Conservation (phyloP, 176 grass and related monocot genomes). For the Musa acuminata region DNA sequence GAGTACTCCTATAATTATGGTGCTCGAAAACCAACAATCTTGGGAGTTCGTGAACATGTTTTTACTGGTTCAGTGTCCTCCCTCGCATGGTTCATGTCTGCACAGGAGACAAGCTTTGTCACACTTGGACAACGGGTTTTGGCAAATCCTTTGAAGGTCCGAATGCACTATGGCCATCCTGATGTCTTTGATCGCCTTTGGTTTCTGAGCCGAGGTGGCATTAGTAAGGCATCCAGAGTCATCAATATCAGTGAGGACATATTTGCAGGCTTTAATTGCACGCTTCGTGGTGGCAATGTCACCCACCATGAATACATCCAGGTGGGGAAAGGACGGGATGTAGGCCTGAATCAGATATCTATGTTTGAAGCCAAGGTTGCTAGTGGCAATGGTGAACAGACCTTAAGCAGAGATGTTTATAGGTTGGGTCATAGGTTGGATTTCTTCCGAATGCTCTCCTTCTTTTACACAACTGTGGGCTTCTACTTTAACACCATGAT, state of each 20-base stretch:
- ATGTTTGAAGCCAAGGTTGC: conserved; percentile 97
- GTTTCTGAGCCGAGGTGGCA: conserved; percentile 78
- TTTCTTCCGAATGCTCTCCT: conserved; percentile 92
- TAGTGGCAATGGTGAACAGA: conserved; percentile 88
- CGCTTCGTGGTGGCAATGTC: conserved; percentile 82
- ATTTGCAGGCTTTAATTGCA: conserved; percentile 96
- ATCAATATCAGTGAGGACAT: conserved; percentile 96
- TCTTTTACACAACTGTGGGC: conserved; percentile 85
- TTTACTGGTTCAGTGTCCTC: conserved; percentile 96
- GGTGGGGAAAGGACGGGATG: conserved; percentile 92
- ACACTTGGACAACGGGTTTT: conserved; percentile 85
- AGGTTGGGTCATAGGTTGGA: conserved; percentile 91
- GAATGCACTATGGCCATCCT: conserved; percentile 98
- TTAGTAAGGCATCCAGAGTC: conserved; percentile 82
- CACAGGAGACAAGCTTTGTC: conserved; percentile 94
- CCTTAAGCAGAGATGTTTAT: conserved; percentile 83
- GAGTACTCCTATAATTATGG: conserved; percentile 77
- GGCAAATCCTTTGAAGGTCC: conserved; percentile 76
- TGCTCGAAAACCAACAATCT: conserved; percentile 75
- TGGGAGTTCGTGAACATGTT: conserved; percentile 87
- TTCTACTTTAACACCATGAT: conserved; percentile 99
- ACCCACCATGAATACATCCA: conserved; percentile 95
- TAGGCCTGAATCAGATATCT: conserved; percentile 81
- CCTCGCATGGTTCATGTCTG: conserved; percentile 96
- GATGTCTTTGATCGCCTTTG: conserved; percentile 97